Evolutionary conservation across 768 basidiomycete species (phyloP).

Genomic region (Phaeolepiota aurea): DNA sequence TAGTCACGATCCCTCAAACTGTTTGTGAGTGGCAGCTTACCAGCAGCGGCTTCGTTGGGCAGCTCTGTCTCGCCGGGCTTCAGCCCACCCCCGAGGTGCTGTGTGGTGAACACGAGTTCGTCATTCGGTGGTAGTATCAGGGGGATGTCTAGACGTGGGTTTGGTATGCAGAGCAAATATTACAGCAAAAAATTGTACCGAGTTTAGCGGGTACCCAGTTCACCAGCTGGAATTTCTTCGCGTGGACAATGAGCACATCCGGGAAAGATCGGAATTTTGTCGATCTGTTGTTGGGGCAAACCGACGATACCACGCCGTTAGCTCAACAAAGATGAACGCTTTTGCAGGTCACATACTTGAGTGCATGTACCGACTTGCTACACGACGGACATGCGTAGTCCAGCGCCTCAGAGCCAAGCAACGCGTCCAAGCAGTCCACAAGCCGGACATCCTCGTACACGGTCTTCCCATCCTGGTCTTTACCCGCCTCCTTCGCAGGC

Average conservation of each 20-base stretch:
- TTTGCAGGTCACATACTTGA: conserved; percentile 39
- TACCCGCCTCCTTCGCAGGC: conserved; percentile 51
- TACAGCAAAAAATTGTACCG: conserved; percentile 36
- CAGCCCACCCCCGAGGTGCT: conserved; percentile 62
- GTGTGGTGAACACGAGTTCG: conserved; percentile 46
- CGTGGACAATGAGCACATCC: conserved; percentile 78
- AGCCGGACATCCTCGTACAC: conserved; percentile 58
- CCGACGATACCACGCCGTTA: conserved; percentile 2
- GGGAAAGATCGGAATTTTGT: conserved; percentile 82
- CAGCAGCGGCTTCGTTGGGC: conserved; percentile 40
- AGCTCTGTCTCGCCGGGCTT: conserved; percentile 64
- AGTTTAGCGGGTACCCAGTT: conserved; percentile 97
- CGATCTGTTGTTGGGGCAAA: conserved; percentile 43
- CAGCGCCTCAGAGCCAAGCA: conserved; percentile 53
- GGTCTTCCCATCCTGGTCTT: conserved; percentile 52
- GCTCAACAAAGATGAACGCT: neutral
- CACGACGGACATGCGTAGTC: conserved; percentile 83
- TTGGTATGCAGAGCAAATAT: conserved; percentile 1
- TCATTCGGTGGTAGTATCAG: conserved; percentile 57
- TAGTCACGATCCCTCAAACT: neutral
- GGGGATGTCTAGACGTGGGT: conserved; percentile 65
- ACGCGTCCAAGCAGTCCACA: conserved; percentile 47
- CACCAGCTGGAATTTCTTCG: conserved; percentile 90
- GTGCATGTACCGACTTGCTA: conserved; percentile 54
- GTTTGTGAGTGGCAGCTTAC: conserved; percentile 3